Conservation (phyloP, 345 rosid genomes). For the Linum tenue region DNA sequence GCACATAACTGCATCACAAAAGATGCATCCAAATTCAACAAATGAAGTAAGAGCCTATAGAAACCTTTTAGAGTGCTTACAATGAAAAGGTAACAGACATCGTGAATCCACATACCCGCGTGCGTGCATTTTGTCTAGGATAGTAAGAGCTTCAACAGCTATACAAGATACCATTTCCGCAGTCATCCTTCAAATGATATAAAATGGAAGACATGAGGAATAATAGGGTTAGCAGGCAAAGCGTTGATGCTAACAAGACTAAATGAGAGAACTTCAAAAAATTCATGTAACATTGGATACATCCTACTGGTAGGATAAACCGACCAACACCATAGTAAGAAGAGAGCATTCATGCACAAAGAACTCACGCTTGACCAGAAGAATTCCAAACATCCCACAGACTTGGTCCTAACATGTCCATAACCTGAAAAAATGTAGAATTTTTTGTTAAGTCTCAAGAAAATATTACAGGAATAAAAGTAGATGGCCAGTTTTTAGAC, state of each 20-base stretch:
- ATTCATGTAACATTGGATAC: background rate
- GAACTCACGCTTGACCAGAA: constrained; percentile 23
- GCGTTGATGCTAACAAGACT: background rate
- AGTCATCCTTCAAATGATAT: constrained; percentile 16
- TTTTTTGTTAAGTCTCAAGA: constrained; percentile 11
- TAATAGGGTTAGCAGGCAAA: background rate
- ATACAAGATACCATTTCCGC: constrained; percentile 31
- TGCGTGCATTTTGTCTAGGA: constrained; percentile 28
- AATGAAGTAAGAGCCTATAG: background rate
- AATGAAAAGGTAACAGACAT: background rate
- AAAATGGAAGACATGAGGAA: background rate
- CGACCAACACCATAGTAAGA: background rate
- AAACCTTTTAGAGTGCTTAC: background rate
- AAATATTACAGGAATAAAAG: constrained; percentile 12
- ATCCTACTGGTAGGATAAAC: background rate
- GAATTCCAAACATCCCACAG: constrained; percentile 34
- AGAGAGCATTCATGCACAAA: background rate
- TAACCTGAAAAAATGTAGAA: constrained; percentile 17
- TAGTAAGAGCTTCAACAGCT: constrained; percentile 26
- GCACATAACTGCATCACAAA: constrained; percentile 19
- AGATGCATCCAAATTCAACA: background rate
- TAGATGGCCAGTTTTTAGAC: background rate
- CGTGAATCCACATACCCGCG: constrained; percentile 18
- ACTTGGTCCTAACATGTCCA: constrained; percentile 31
- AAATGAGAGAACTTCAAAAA: too few species aligned